Conservation (phyloP, 352 stramenopile genomes). For the Elongisporangium anandrum region DNA sequence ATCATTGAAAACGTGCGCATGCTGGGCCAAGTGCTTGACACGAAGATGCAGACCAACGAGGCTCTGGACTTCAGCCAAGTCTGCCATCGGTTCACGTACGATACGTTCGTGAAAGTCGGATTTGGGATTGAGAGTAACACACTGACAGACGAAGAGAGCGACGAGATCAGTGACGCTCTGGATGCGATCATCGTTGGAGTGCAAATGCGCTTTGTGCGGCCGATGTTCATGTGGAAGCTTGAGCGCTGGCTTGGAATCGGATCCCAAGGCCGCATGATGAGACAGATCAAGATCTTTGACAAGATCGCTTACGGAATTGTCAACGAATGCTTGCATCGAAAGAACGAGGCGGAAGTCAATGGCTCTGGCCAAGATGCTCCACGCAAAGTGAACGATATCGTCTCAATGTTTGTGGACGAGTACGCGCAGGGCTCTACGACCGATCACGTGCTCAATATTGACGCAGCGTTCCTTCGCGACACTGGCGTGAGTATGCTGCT, state of each 20-base stretch:
- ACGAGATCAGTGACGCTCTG: too few relatives aligned
- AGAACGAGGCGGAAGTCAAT: not conserved
- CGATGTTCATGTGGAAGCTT: slow-evolving; percentile 34
- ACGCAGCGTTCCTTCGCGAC: slow-evolving; percentile 41
- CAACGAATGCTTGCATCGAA: slow-evolving; percentile 10
- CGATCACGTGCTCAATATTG: slow-evolving; percentile 2
- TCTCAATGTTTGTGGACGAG: slow-evolving; percentile 32
- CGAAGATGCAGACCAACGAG: too few relatives aligned
- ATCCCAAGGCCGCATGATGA: slow-evolving; percentile 15
- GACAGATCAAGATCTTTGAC: slow-evolving; percentile 23
- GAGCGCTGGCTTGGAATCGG: slow-evolving; percentile 22
- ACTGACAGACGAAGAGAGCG: slow-evolving; percentile 8
- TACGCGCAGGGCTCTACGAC: slow-evolving; percentile 14
- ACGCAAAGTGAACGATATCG: slow-evolving; percentile 22
- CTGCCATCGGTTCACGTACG: slow-evolving; percentile 35
- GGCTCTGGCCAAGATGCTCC: not conserved
- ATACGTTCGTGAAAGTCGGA: slow-evolving; percentile 59
- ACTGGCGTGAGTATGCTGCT: slow-evolving; percentile 78
- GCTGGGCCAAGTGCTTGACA: slow-evolving; percentile 17
- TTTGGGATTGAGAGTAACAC: slow-evolving; percentile 44
- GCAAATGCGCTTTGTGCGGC: slow-evolving; percentile 19
- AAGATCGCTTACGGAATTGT: slow-evolving; percentile 15
- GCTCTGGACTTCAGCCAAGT: too few relatives aligned
- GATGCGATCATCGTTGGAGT: too few relatives aligned
- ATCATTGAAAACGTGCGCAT: slow-evolving; percentile 34